A percentile compares a stretch with the other conserved stretches of the same genome.
Conservation (phyloP, 345 rosid genomes). For the Excoecaria cochinchinensis region DNA sequence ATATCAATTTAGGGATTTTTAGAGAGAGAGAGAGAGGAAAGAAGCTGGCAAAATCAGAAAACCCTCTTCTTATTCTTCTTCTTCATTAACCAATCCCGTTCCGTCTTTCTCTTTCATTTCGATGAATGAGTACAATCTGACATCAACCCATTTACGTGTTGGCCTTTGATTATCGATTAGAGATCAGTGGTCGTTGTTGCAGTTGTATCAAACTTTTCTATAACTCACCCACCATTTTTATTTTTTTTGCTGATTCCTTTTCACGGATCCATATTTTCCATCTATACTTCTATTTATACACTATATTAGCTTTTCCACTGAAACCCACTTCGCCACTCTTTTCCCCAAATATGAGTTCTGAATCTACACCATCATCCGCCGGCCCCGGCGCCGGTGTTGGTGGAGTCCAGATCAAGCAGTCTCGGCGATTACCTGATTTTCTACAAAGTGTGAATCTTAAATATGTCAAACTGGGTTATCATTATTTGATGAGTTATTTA, state of each 20-base stretch:
- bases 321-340: neutral
- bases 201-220: constrained; percentile 15
- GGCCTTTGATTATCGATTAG: neutral
- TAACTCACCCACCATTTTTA: neutral
- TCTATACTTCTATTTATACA: neutral
- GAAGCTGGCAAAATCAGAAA: neutral
- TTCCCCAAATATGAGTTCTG: neutral
- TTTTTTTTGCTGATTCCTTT: neutral
- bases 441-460: constrained; percentile 82
- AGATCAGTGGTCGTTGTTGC: neutral
- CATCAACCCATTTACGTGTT: constrained; percentile 2
- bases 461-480: constrained; percentile 88
- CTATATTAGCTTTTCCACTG: neutral
- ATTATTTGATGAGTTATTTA: constrained; percentile 62
- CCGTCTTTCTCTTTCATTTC: neutral
- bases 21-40: neutral
- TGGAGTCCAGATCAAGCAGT: constrained; percentile 64
- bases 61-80: neutral
- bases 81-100: neutral
- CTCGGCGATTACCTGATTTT: constrained; percentile 73
- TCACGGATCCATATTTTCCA: neutral
- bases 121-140: neutral
- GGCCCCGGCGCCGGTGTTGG: neutral
- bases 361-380: constrained; percentile 4
- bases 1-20: too few species aligned